A percentile compares a stretch with the other conserved stretches of the same genome.
These are phyloP conservation scores for Melanomma pulvis-pyrius DNA, from an alignment of 495 filamentous ascomycete genomes.

Conservation along the genomic window DNA sequence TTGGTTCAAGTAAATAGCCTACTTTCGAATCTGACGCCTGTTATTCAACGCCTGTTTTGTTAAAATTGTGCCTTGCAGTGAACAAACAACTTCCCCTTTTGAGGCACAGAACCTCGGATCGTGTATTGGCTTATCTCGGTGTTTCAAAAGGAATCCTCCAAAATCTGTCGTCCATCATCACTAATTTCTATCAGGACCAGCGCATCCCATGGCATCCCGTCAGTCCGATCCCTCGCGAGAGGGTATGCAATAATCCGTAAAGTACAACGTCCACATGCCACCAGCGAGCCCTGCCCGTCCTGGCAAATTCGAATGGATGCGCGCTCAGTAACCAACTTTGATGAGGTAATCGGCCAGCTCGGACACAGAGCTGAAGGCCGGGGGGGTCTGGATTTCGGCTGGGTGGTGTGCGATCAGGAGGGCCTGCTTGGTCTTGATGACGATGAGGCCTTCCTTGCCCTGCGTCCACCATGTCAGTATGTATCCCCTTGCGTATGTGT, in stretches of 20 bases:
- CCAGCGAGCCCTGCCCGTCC: neutral
- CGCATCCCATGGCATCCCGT: neutral
- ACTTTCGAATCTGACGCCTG: too few species aligned
- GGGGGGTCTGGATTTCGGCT: conserved; percentile 67
- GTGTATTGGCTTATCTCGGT: conserved; percentile 8
- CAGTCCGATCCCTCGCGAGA: conserved; percentile 15
- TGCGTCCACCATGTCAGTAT: conserved; percentile 46
- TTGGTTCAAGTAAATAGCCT: neutral
- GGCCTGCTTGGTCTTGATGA: conserved; percentile 81
- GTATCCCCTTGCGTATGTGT: neutral
- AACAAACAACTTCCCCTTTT: neutral
- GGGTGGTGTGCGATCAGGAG: conserved; percentile 85
- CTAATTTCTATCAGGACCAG: neutral
- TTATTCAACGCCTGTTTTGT: neutral
- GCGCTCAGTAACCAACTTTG: conserved; percentile 64
- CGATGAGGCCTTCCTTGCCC: conserved; percentile 79
- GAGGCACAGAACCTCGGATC: neutral
- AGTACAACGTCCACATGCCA: conserved; percentile 36
- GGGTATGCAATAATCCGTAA: conserved; percentile 39
- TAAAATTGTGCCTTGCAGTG: neutral
- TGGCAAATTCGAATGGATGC: neutral
- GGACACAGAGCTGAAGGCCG: conserved; percentile 66
- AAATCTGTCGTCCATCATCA: conserved; percentile 3
- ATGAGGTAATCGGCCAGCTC: conserved; percentile 75
- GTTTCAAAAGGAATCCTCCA: conserved; percentile 14